These are phyloP conservation scores for Cruciata laevipes DNA, from an alignment of 257 asterid species.

Conservation along the genomic window DNA sequence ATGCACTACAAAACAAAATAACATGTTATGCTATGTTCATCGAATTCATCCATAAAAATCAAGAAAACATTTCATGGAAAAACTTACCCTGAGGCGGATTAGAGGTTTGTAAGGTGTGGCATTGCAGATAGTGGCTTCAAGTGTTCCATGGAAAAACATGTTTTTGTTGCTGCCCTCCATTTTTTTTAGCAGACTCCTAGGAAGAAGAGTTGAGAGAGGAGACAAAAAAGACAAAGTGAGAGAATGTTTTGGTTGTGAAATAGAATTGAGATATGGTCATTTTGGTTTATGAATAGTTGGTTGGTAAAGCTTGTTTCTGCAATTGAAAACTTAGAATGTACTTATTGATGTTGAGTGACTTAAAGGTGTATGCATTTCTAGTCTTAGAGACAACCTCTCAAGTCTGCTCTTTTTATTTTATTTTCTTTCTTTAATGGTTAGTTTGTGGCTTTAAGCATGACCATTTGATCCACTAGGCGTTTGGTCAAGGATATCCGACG, in stretches of 20 bases:
- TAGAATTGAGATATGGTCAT: constrained; percentile 3
- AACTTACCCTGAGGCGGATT: constrained; percentile 47
- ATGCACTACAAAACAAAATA: constrained; percentile 43
- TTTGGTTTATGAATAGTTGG: constrained; percentile 14
- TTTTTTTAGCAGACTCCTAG: constrained; percentile 13
- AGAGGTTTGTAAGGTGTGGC: constrained; percentile 45
- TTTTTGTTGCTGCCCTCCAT: constrained; percentile 44
- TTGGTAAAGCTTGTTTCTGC: constrained; percentile 28
- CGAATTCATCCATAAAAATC: not conserved
- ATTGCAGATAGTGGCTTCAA: constrained; percentile 74
- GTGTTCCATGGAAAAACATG: constrained; percentile 77
- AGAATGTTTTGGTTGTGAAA: constrained; percentile 8
- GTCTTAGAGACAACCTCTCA: constrained; percentile 49
- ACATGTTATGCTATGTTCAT: not conserved
- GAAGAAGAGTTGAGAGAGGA: not conserved
- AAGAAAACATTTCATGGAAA: too few relatives aligned
- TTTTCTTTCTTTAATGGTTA: not conserved
- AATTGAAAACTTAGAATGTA: constrained; percentile 34
- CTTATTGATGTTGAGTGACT: constrained; percentile 31
- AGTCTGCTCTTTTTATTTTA: constrained; percentile 1
- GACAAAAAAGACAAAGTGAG: not conserved
- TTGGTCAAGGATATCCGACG: too few relatives aligned
- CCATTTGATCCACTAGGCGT: not conserved
- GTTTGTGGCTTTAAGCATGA: constrained; percentile 57
- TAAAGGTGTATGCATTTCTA: constrained; percentile 36